phyloP scores from a whole-genome alignment of 2,329 filamentous ascomycete species.

The Diaporthe citriasiana region DNA sequence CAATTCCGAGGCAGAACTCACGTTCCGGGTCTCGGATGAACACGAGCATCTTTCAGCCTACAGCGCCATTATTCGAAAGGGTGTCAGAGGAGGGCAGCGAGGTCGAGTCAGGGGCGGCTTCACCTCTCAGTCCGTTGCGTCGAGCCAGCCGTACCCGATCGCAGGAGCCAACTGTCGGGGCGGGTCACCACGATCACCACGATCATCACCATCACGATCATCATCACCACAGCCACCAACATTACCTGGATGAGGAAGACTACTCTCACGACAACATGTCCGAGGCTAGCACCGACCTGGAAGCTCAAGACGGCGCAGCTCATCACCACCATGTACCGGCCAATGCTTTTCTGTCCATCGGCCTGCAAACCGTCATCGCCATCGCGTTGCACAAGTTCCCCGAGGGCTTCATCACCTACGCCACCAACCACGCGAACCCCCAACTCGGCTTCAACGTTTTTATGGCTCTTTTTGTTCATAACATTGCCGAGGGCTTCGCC shows the following conservation, averaged over 20 bases:
- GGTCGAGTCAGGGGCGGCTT: conserved; percentile 35
- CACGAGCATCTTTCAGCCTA: conserved; percentile 50
- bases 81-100: conserved; percentile 46
- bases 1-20: conserved; percentile 52
- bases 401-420: conserved; percentile 90
- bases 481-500: conserved; percentile 96
- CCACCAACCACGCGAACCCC: conserved; percentile 96
- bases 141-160: conserved; percentile 26
- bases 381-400: conserved; percentile 98
- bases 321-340: conserved; percentile 97
- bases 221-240: conserved; percentile 36
- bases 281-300: conserved; percentile 56
- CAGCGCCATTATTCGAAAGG: conserved; percentile 54
- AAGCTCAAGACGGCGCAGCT: conserved; percentile 54
- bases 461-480: conserved; percentile 96
- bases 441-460: conserved; percentile 91
- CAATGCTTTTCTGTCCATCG: conserved; percentile 93
- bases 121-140: conserved; percentile 32
- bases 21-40: conserved; percentile 49
- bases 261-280: conserved; percentile 47
- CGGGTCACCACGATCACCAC: background rate
- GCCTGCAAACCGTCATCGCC: conserved; percentile 94
- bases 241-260: conserved; percentile 45
- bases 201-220: conserved; percentile 25
- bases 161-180: conserved; percentile 4